Conservation (phyloP, 495 filamentous ascomycete species). For the Penicillium paradoxum region DNA sequence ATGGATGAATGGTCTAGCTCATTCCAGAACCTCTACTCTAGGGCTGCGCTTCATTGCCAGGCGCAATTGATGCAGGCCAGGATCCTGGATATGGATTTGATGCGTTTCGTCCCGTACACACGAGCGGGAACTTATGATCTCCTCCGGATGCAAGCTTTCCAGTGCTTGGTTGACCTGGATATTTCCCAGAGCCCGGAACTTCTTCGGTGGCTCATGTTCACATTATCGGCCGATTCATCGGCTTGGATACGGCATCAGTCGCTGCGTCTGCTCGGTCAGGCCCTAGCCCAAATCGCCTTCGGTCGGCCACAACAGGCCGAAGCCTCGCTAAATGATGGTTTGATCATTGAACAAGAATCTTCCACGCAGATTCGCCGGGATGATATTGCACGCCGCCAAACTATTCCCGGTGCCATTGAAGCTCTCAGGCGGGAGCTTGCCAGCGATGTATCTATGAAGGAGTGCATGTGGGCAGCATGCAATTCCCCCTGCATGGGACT, state of each 20-base stretch:
- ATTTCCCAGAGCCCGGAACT: constrained; percentile 58
- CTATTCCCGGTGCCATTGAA: constrained; percentile 68
- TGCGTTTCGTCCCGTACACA: constrained; percentile 77
- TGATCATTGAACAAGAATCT: constrained; percentile 77
- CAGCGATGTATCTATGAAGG: constrained; percentile 55
- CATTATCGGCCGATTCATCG: constrained; percentile 72
- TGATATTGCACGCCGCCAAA: constrained; percentile 64
- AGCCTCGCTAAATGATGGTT: constrained; percentile 44
- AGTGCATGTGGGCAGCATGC: constrained; percentile 73
- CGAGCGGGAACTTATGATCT: constrained; percentile 70
- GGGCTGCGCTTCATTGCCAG: constrained; percentile 74
- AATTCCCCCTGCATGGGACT: constrained; percentile 61
- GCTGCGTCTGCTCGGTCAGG: constrained; percentile 60
- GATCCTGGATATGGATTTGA: constrained; percentile 54
- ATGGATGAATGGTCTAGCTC: constrained; percentile 93
- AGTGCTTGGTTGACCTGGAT: constrained; percentile 74
- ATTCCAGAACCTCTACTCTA: constrained; percentile 85
- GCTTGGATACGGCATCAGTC: constrained; percentile 71
- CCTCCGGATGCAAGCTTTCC: constrained; percentile 78
- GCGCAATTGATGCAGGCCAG: constrained; percentile 66
- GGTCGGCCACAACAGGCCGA: constrained; percentile 47
- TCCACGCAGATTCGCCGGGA: constrained; percentile 63
- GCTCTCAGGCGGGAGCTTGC: constrained; percentile 70
- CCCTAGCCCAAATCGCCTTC: constrained; percentile 75
- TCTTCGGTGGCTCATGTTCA: constrained; percentile 63